These are phyloP conservation scores for Lactarius sanguifluus DNA, from an alignment of 768 basidiomycete genomes.

Conservation along the genomic window DNA sequence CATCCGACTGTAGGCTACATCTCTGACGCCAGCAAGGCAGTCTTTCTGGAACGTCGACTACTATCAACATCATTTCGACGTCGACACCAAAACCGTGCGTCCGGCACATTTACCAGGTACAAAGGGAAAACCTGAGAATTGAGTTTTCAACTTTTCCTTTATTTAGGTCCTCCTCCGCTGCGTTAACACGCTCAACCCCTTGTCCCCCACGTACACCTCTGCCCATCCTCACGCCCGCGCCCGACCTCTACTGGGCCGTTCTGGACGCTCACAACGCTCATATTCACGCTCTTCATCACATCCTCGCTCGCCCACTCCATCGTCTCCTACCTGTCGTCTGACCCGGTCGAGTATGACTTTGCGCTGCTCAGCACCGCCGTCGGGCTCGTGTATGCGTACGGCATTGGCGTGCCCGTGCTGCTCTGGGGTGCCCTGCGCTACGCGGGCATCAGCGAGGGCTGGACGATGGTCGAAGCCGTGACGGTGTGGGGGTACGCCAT, in stretches of 20 bases:
- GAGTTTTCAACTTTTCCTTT: not conserved
- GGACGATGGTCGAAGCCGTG: conserved; percentile 82
- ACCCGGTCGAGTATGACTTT: conserved; percentile 80
- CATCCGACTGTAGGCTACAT: conserved; percentile 54
- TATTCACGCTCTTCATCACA: conserved; percentile 89
- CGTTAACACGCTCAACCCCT: conserved; percentile 76
- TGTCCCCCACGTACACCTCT: conserved; percentile 59
- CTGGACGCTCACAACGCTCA: conserved; percentile 95
- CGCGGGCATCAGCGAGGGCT: conserved; percentile 77
- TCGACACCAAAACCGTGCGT: conserved; percentile 73
- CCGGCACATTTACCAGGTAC: not conserved
- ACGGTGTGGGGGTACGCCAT: conserved; percentile 79
- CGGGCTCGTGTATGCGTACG: conserved; percentile 85
- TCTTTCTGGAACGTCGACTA: conserved; percentile 77
- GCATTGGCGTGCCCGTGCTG: conserved; percentile 73
- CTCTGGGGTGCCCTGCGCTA: conserved; percentile 87
- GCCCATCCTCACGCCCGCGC: conserved; percentile 61
- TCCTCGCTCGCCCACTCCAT: conserved; percentile 91
- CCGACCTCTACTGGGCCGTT: conserved; percentile 90
- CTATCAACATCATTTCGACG: conserved; percentile 86
- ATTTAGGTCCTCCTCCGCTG: conserved; percentile 74
- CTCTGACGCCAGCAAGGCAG: conserved; percentile 48
- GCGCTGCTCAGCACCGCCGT: conserved; percentile 79
- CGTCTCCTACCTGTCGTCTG: conserved; percentile 74
- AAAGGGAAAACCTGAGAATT: not conserved